Conservation (phyloP, 768 basidiomycete species). For the Coprinellus micaceus region DNA sequence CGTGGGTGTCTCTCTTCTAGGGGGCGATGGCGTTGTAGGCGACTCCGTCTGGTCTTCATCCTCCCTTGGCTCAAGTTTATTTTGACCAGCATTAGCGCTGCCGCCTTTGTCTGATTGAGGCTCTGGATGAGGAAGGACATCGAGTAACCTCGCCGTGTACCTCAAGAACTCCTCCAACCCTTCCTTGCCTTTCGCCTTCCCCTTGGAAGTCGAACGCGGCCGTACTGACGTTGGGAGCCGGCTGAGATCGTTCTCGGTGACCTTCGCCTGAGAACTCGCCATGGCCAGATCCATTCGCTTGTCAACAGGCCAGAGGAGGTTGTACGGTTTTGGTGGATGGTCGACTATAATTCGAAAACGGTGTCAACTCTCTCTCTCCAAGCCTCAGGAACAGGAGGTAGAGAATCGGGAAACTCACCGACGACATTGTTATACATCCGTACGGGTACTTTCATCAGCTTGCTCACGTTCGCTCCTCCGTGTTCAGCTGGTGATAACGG, state of each 20-base stretch:
- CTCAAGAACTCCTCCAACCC: conserved; percentile 42
- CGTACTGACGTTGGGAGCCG: background rate
- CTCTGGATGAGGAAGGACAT: conserved; percentile 34
- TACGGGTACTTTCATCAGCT: conserved; percentile 89
- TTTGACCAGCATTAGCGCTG: background rate
- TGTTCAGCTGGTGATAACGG: background rate
- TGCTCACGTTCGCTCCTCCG: conserved; percentile 39
- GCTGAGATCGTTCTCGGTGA: conserved; percentile 28
- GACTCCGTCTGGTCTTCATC: background rate
- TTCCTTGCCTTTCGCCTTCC: conserved; percentile 16
- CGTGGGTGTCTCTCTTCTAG: background rate
- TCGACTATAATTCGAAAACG: conserved; percentile 36
- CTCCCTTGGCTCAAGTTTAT: background rate
- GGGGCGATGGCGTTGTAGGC: background rate
- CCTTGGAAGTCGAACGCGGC: conserved; percentile 6
- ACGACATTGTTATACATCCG: conserved; percentile 85
- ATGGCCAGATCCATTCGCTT: conserved; percentile 31
- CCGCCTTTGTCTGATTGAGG: background rate
- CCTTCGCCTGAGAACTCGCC: conserved; percentile 35
- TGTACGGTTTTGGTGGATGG: conserved; percentile 61
- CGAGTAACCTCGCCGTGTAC: conserved; percentile 52
- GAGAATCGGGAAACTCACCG: conserved; percentile 42
- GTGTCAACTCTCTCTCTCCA: background rate
- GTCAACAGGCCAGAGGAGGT: conserved; percentile 77
- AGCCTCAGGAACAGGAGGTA: conserved; percentile 1